Base-by-base conservation (phyloP, 345 rosid species). In the Ceriops decandra region DNA sequence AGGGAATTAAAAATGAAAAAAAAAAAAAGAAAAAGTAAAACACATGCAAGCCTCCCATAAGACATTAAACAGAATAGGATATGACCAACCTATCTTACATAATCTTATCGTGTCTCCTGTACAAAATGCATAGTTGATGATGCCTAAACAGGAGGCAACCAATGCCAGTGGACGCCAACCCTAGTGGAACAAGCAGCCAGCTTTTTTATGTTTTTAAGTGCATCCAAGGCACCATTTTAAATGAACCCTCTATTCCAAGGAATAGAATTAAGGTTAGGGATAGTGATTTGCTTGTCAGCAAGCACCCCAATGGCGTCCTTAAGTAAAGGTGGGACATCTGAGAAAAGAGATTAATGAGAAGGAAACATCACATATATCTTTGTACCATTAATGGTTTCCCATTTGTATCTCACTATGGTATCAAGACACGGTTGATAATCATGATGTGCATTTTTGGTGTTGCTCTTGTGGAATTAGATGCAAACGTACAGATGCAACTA, bases 261-360 rank as follows among this genome's bases (percentile, higher is more conserved):
- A 46, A 27, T 51, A 15, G 28, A 20, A 64, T 52, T 38, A 24
- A 16, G 59, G 17, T 3, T 15, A 13, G 53, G 11, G 68, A 30
- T 66, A 35, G 75, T 72, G 75, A 58, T 26, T 59, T 59, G 19
- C 52, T 49, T 49, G 75, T 72, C 75, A 72, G 69, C 75, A 65
- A 24, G 30, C 59, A 32, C 64, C 68, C 31, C 47, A 17, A 58
- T 4, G 5, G 20, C 33, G 11, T 5, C 17, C 0, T 17, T 3
- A 24, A 24, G 7, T 24, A 10, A 70, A 9, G 53, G 16, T 20
- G 3, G n/a, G 60, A 22, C 31, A 42, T 31, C 15, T 5, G 27
- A 24, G 52, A 70, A 28, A 46, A 10, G 10, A n/a, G 59, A 47
- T 32, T 0, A 19, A 26, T 21, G n/a, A 11, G 47, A 19, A 35